A percentile compares a stretch with the other conserved stretches of the same genome.
Conservation (phyloP, 352 stramenopile species). For the Pythium periplocum region DNA sequence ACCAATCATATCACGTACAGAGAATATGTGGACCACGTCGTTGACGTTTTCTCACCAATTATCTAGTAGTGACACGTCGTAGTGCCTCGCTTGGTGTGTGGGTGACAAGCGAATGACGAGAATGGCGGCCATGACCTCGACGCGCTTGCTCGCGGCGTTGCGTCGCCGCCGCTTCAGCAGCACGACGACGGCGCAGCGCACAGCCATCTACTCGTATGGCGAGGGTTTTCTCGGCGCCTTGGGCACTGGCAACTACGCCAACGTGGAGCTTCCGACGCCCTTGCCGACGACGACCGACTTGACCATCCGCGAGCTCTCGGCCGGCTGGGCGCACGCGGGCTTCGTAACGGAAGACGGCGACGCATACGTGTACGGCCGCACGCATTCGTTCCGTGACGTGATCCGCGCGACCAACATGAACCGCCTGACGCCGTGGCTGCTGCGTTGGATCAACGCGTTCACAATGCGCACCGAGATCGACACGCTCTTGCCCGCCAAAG, state of each 20-base stretch:
- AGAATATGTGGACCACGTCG: too few relatives aligned
- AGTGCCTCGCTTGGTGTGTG: too few relatives aligned
- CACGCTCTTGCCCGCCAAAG: slow-evolving; percentile 42
- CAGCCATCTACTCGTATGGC: slow-evolving; percentile 58
- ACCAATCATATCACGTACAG: too few relatives aligned
- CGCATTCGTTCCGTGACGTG: slow-evolving; percentile 80
- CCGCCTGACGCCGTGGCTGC: slow-evolving; percentile 62
- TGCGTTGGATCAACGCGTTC: slow-evolving; percentile 69
- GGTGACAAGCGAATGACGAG: too few relatives aligned
- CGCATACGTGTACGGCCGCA: slow-evolving; percentile 71
- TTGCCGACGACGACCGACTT: slow-evolving; percentile 38
- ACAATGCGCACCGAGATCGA: slow-evolving; percentile 58
- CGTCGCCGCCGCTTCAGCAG: slow-evolving; percentile 10
- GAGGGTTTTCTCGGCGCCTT: slow-evolving; percentile 74
- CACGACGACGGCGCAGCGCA: neutral
- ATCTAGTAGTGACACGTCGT: too few relatives aligned
- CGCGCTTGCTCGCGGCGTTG: neutral
- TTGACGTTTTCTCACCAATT: too few relatives aligned
- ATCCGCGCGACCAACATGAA: slow-evolving; percentile 84
- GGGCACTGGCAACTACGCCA: slow-evolving; percentile 60
- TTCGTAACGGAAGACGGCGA: slow-evolving; percentile 66
- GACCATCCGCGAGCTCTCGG: slow-evolving; percentile 57
- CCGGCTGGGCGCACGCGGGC: slow-evolving; percentile 70
- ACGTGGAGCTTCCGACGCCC: slow-evolving; percentile 35
- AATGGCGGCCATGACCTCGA: neutral